phyloP scores from a whole-genome alignment of 106 monocot genomes.

The Cymbidium sinense region DNA sequence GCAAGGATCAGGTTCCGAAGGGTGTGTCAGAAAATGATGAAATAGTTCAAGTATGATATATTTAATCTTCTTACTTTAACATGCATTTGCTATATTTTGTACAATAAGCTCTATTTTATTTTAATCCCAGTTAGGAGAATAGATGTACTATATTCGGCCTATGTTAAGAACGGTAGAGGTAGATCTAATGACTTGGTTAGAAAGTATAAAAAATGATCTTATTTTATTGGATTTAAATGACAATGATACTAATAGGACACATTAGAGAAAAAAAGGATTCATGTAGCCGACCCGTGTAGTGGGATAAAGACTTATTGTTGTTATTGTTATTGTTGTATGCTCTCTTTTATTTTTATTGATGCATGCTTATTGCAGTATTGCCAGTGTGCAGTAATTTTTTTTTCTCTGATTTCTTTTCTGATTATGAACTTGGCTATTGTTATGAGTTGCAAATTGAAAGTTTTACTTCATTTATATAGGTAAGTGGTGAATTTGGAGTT shows the following conservation, averaged over 20 bases:
- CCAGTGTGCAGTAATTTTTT: background rate
- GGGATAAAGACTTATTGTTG: too few relatives aligned
- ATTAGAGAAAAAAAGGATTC: too few relatives aligned
- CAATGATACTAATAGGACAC: too few relatives aligned
- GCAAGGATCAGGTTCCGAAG: conserved; percentile 56
- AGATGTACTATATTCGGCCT: too few relatives aligned
- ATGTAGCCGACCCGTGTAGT: too few relatives aligned
- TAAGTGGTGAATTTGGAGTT: conserved; percentile 51
- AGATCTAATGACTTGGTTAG: too few relatives aligned
- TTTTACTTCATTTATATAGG: conserved; percentile 24
- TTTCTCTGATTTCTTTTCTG: background rate
- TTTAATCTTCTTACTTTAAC: background rate
- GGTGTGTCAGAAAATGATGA: conserved; percentile 58
- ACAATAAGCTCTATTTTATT: background rate
- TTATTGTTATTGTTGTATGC: too few relatives aligned
- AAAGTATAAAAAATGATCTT: too few relatives aligned
- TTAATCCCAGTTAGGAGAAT: too few relatives aligned
- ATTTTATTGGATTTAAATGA: too few relatives aligned
- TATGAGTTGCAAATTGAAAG: background rate
- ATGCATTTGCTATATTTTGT: background rate
- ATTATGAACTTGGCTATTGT: background rate
- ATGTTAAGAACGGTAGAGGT: too few relatives aligned
- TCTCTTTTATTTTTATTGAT: background rate
- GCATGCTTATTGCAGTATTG: background rate
- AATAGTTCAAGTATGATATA: conserved; percentile 60